Percentiles rank a stretch among this genome's conserved stretches.
Evolutionary conservation across 1,284 basidiomycete genomes (phyloP).

Genomic region (Papiliotrema laurentii): DNA sequence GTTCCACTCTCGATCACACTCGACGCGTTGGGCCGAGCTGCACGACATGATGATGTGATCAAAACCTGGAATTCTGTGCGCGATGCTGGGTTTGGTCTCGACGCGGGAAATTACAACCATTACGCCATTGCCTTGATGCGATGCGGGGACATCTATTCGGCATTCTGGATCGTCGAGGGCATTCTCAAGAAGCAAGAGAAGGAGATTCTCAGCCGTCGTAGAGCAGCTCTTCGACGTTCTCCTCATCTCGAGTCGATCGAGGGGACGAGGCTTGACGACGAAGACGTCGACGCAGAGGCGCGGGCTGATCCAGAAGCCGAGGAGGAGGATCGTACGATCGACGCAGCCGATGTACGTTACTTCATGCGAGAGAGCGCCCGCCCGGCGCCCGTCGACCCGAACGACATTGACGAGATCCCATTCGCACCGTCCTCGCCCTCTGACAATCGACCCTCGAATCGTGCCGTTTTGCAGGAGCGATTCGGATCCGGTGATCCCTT

Average conservation of each 20-base stretch:
- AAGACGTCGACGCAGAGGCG: too few relatives aligned
- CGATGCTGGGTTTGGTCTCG: slow-evolving; percentile 70
- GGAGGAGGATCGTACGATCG: too few relatives aligned
- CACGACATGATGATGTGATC: slow-evolving; percentile 62
- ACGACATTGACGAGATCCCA: too few relatives aligned
- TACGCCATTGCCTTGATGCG: slow-evolving; percentile 69
- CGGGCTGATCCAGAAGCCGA: too few relatives aligned
- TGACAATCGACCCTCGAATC: slow-evolving; percentile 3
- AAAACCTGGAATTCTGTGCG: slow-evolving; percentile 65
- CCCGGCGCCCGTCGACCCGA: too few relatives aligned
- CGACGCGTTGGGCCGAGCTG: slow-evolving; percentile 65
- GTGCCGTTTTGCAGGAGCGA: too few relatives aligned
- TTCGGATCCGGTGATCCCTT: too few relatives aligned
- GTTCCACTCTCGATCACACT: slow-evolving; percentile 81
- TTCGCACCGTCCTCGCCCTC: too few relatives aligned
- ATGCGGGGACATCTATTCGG: slow-evolving; percentile 72
- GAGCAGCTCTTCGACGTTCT: slow-evolving; percentile 17
- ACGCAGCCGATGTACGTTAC: too few relatives aligned
- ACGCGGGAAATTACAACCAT: slow-evolving; percentile 91
- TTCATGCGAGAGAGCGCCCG: too few relatives aligned
- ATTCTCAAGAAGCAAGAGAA: slow-evolving; percentile 65
- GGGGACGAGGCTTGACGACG: too few relatives aligned
- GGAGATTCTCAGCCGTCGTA: slow-evolving; percentile 21
- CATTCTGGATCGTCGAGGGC: slow-evolving; percentile 75
- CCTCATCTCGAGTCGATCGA: background rate